Conservation (phyloP, 495 filamentous ascomycete species). For the Annulohypoxylon nitens region DNA sequence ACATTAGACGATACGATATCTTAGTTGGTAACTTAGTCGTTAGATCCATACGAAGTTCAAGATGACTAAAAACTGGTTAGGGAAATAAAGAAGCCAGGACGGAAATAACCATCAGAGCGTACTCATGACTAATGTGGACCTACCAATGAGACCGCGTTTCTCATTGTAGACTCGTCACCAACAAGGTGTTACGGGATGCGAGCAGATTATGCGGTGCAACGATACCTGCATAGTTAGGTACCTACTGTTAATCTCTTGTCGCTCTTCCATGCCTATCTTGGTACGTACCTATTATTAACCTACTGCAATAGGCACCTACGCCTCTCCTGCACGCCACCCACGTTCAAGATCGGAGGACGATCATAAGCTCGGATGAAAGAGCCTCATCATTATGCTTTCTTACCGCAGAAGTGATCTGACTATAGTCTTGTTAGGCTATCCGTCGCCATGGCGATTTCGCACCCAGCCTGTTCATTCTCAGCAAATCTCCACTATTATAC, state of each 20-base stretch:
- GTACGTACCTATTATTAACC: not conserved
- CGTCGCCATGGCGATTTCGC: not conserved
- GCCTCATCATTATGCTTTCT: not conserved
- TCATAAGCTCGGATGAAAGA: slow-evolving; percentile 5
- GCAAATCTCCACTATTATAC: not conserved
- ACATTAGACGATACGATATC: not conserved
- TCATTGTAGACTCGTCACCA: not conserved
- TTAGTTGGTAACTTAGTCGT: not conserved
- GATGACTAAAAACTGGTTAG: not conserved
- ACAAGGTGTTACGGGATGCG: not conserved
- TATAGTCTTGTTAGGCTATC: not conserved
- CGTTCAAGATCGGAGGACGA: not conserved
- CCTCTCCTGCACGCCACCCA: not conserved
- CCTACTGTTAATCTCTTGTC: not conserved
- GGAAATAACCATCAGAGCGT: not conserved
- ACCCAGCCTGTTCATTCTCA: not conserved
- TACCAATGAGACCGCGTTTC: not conserved
- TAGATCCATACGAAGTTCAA: not conserved
- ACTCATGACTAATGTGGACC: not conserved
- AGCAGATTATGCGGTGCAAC: not conserved
- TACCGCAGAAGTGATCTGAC: not conserved
- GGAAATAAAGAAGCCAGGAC: not conserved
- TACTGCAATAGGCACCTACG: not conserved
- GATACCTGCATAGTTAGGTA: not conserved
- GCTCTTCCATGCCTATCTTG: not conserved